Evolutionary conservation across 345 rosid genomes (phyloP).

Genomic region (Hibiscus trionum): DNA sequence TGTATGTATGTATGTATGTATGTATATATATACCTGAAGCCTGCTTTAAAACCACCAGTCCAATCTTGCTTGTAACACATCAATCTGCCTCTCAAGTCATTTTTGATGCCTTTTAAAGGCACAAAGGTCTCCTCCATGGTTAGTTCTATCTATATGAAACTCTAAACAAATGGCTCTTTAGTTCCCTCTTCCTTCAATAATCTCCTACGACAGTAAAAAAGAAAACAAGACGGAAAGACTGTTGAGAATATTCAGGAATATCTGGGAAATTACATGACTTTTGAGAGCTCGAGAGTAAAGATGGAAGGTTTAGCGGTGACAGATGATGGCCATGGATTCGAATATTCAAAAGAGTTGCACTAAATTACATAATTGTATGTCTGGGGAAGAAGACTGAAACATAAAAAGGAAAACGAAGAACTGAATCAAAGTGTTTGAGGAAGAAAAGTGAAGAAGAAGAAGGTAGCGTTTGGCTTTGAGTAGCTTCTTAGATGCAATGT

Average conservation of each 20-base stretch:
- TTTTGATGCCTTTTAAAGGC: slow-evolving; percentile 77
- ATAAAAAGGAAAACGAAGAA: background rate
- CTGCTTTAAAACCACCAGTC: slow-evolving; percentile 82
- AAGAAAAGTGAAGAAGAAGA: background rate
- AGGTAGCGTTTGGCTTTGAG: background rate
- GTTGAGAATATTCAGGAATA: background rate
- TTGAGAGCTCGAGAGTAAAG: background rate
- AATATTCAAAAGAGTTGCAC: background rate
- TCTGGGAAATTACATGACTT: slow-evolving; percentile 6
- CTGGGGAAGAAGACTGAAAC: background rate
- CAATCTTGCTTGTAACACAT: slow-evolving; percentile 93
- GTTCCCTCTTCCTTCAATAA: background rate
- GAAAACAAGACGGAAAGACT: background rate
- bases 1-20: background rate
- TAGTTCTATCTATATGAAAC: background rate
- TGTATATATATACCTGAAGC: slow-evolving; percentile 48
- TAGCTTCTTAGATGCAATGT: background rate
- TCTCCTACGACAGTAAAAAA: background rate
- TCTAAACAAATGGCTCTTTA: background rate
- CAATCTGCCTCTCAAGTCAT: slow-evolving; percentile 75
- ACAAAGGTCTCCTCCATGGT: slow-evolving; percentile 88
- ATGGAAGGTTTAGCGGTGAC: slow-evolving; percentile 1
- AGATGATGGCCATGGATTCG: background rate
- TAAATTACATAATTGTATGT: background rate
- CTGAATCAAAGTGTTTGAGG: background rate